phyloP scores from a whole-genome alignment of 345 rosid genomes.

The Gossypium ekmanianum region DNA sequence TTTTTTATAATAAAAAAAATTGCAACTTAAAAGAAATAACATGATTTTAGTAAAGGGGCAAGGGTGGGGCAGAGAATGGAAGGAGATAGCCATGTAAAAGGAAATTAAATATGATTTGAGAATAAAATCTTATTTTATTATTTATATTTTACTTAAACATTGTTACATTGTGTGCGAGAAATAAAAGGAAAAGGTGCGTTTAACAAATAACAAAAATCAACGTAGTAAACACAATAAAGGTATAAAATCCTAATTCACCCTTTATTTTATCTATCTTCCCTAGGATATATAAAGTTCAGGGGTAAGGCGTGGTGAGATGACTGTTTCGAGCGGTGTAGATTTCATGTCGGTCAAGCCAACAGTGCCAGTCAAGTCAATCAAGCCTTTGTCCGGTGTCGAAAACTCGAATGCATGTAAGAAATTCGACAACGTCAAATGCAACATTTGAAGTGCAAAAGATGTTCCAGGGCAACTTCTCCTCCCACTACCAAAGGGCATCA shows the following conservation, averaged over 20 bases:
- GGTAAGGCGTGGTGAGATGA: slow-evolving; percentile 31
- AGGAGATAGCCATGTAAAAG: too few relatives aligned
- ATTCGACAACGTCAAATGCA: slow-evolving; percentile 5
- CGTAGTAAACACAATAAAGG: neutral
- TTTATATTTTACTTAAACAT: neutral
- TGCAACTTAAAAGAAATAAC: too few relatives aligned
- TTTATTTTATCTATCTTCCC: neutral
- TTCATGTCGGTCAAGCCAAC: slow-evolving; percentile 9
- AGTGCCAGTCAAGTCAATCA: slow-evolving; percentile 8
- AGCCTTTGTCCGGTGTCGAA: neutral
- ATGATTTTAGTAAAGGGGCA: too few relatives aligned
- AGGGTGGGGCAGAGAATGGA: too few relatives aligned
- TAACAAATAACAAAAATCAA: neutral
- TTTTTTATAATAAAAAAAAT: too few relatives aligned
- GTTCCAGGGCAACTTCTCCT: slow-evolving; percentile 39
- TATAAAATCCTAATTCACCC: neutral
- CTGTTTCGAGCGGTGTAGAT: slow-evolving; percentile 27
- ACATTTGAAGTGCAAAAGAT: slow-evolving; percentile 7
- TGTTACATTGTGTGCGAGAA: neutral
- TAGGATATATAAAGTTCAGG: neutral
- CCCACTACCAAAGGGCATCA: slow-evolving; percentile 43
- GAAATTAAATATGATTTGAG: neutral
- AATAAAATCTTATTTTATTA: neutral
- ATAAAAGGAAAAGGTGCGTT: neutral
- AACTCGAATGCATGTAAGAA: slow-evolving; percentile 15